Base-by-base conservation (phyloP, 192 early-diverging fungal species). In the Jimgerdemannia flammicorona region DNA sequence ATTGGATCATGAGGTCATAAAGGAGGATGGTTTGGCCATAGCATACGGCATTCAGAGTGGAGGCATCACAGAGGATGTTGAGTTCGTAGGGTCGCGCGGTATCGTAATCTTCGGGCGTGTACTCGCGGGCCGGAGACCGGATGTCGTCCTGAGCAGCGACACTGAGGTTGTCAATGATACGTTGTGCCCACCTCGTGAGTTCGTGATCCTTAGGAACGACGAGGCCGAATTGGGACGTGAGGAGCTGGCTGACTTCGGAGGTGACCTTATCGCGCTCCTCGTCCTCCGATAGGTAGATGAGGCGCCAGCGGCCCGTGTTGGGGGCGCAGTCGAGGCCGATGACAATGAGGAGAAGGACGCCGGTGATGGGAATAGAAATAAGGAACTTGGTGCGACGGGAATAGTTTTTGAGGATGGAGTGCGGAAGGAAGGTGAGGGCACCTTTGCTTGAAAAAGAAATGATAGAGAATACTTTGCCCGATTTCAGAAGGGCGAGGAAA, bases 231-330 rank as follows among this genome's bases (percentile, higher is more conserved):
- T 77, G 78, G 4, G 75, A 64, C 44, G 43, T 63, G 14, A 83
- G 44, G 17, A 83, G 43, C 4, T 72, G 44, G 43, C 69, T 64
- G 10, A 79, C 70, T 44, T 77, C 86, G 6, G 71, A 66, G 40
- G 83, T 66, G 14, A 86, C 75, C 59, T 84, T 59, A 39, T 78
- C 78, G 17, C 78, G 10, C 67, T 89, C 86, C 73, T 89, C 86
- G 73, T 86, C 80, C 75, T 87, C 84, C 20, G 63, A 82, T 8
- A 84, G 74, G 68, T 84, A 86, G 18, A 83, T 64, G 54, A 89
- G 78, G 67, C 88, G 78, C 74, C 84, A 79, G 72, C 88, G 73
- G 14, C 80, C 81, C 1, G 88, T 89, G 67, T 89, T 86, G 66
- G 88, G 88, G 41, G 88, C 88, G 70, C 77, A 64, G 76, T 83